Conservation (phyloP, 495 filamentous ascomycete species). For the Aspergillus cavernicola region DNA sequence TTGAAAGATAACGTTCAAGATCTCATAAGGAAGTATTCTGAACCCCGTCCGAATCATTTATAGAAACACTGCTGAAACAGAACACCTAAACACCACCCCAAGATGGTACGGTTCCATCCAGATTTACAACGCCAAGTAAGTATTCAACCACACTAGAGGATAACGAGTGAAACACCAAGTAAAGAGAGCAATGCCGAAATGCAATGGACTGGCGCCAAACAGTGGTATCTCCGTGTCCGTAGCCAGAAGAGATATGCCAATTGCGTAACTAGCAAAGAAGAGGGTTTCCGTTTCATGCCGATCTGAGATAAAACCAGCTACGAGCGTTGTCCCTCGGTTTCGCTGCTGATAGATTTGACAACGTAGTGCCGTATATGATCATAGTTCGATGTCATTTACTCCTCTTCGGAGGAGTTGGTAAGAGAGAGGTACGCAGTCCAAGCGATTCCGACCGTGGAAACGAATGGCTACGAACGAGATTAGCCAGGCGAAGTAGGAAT, state of each 20-base stretch:
- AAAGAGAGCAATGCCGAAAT: conserved; percentile 1
- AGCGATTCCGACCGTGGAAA: conserved; percentile 92
- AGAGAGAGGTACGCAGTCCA: conserved; percentile 99
- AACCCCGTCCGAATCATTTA: neutral
- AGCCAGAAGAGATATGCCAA: neutral
- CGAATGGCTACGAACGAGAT: conserved; percentile 69
- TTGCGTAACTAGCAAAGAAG: neutral
- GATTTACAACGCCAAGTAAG: conserved; percentile 18
- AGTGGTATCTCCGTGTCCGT: neutral
- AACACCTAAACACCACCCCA: conserved; percentile 15
- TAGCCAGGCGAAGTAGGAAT: neutral
- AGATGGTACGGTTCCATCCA: conserved; percentile 5
- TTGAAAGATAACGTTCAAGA: neutral
- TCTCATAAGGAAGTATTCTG: neutral
- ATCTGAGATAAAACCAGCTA: neutral
- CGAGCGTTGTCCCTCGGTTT: neutral
- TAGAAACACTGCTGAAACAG: conserved; percentile 1
- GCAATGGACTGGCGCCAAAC: neutral
- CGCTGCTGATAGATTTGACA: neutral
- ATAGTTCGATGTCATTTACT: conserved; percentile 19
- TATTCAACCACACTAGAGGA: conserved; percentile 8
- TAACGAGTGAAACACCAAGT: neutral
- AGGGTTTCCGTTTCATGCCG: neutral
- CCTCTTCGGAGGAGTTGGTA: conserved; percentile 81
- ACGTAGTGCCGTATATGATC: neutral